phyloP scores from a whole-genome alignment of 306 rosid species.

The Fragaria vesca region DNA sequence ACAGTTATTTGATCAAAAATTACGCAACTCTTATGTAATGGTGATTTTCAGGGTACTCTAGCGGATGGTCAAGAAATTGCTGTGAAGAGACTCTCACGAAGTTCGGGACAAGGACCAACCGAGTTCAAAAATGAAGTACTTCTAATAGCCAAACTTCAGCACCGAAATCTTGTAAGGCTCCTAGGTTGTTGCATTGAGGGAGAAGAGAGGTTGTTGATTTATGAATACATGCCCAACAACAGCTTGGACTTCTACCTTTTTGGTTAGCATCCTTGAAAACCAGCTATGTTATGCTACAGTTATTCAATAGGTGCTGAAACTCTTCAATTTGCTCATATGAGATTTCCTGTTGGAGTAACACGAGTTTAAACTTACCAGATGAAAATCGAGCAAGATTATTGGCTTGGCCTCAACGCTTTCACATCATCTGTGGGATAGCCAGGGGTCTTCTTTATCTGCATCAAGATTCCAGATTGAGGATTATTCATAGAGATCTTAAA shows the following conservation, averaged over 20 bases:
- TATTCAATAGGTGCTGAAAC: neutral
- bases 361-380: conserved; percentile 7
- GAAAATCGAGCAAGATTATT: conserved; percentile 10
- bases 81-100: conserved; percentile 45
- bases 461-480: conserved; percentile 45
- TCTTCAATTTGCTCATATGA: neutral
- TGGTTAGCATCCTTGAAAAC: conserved; percentile 16
- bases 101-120: conserved; percentile 42
- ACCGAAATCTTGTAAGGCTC: conserved; percentile 52
- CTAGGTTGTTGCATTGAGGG: conserved; percentile 47
- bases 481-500: conserved; percentile 44
- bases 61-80: conserved; percentile 50
- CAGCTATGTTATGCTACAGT: neutral
- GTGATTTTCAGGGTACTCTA: conserved; percentile 37
- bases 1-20: neutral
- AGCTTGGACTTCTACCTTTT: conserved; percentile 48
- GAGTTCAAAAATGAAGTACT: conserved; percentile 53
- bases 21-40: too few species aligned
- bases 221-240: conserved; percentile 48
- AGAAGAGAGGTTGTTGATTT: conserved; percentile 42
- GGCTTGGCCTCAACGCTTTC: conserved; percentile 22
- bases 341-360: neutral
- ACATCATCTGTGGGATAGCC: conserved; percentile 40
- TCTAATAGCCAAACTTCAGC: conserved; percentile 50
- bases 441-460: conserved; percentile 65